phyloP scores from a whole-genome alignment of 83 land plant species.

The Picea mariana region DNA sequence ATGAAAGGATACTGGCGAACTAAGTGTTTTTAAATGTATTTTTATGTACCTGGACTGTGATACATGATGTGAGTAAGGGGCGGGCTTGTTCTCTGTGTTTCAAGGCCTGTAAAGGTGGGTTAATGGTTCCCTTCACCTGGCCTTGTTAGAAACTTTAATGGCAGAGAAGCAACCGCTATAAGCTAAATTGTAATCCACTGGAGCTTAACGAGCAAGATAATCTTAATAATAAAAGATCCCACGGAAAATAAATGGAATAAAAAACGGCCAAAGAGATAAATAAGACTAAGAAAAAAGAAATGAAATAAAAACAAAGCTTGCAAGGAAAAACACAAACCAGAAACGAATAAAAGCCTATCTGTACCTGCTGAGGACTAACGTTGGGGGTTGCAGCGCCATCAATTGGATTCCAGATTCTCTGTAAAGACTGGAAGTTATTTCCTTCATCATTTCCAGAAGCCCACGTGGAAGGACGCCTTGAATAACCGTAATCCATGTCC shows the following conservation, averaged over 20 bases:
- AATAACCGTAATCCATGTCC: too few relatives aligned
- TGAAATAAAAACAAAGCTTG: neutral
- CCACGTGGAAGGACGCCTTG: neutral
- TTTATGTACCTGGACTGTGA: too few relatives aligned
- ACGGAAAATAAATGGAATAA: neutral
- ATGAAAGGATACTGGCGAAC: too few relatives aligned
- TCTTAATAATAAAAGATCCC: neutral
- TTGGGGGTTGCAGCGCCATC: neutral
- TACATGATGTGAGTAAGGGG: too few relatives aligned
- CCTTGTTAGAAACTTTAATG: too few relatives aligned
- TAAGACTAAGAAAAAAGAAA: neutral
- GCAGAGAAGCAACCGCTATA: too few relatives aligned
- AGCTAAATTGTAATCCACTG: neutral
- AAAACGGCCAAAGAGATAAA: neutral
- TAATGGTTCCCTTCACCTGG: too few relatives aligned
- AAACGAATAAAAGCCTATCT: neutral
- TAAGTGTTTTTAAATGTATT: too few relatives aligned
- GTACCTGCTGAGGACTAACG: neutral
- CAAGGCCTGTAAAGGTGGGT: too few relatives aligned
- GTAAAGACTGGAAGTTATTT: too few relatives aligned
- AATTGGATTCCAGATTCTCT: neutral
- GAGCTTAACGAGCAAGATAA: neutral
- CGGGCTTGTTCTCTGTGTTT: too few relatives aligned
- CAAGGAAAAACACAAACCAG: neutral
- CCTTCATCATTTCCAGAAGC: neutral